Percentiles rank a stretch among this genome's conserved stretches.
Evolutionary conservation across 352 stramenopile genomes (phyloP).

Genomic region (Globisporangium orthogonon): DNA sequence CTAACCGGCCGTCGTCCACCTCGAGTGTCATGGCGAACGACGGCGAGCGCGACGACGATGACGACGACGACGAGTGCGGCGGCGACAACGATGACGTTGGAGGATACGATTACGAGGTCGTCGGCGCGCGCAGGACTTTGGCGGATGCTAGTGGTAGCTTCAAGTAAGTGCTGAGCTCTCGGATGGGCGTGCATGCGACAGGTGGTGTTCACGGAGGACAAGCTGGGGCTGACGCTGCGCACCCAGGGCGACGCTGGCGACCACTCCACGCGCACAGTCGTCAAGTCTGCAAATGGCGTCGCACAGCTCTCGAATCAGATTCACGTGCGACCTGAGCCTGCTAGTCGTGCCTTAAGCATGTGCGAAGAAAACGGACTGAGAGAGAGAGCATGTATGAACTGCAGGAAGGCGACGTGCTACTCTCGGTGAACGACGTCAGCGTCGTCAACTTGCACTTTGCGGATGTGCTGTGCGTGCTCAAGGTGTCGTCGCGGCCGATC

Average conservation of each 20-base stretch:
- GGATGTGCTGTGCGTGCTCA: slow-evolving; percentile 62
- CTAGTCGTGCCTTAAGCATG: too few species aligned
- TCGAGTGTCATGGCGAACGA: slow-evolving; percentile 14
- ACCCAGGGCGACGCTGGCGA: slow-evolving; percentile 21
- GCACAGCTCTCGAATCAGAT: slow-evolving; percentile 49
- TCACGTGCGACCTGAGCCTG: slow-evolving; percentile 18
- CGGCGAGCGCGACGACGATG: slow-evolving; percentile 11
- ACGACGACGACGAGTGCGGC: slow-evolving; percentile 3
- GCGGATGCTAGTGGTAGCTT: too few species aligned
- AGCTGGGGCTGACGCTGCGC: slow-evolving; percentile 49
- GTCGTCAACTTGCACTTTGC: slow-evolving; percentile 57
- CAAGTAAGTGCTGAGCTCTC: too few species aligned
- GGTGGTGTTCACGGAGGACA: slow-evolving; percentile 54
- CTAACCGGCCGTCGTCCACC: slow-evolving; percentile 12
- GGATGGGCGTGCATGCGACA: slow-evolving; percentile 5
- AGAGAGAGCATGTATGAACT: slow-evolving; percentile 6
- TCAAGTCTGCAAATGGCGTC: slow-evolving; percentile 47
- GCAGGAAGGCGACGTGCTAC: slow-evolving; percentile 64
- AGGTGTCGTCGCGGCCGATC: slow-evolving; percentile 58
- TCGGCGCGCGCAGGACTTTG: too few species aligned
- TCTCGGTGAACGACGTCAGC: slow-evolving; percentile 65
- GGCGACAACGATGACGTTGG: slow-evolving; percentile 5
- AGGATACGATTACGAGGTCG: slow-evolving; percentile 13
- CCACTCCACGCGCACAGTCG: slow-evolving; percentile 29
- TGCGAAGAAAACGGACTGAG: neutral